These are phyloP conservation scores for Backusella psychrophila DNA, from an alignment of 192 early-diverging fungal species.

Conservation along the genomic window DNA sequence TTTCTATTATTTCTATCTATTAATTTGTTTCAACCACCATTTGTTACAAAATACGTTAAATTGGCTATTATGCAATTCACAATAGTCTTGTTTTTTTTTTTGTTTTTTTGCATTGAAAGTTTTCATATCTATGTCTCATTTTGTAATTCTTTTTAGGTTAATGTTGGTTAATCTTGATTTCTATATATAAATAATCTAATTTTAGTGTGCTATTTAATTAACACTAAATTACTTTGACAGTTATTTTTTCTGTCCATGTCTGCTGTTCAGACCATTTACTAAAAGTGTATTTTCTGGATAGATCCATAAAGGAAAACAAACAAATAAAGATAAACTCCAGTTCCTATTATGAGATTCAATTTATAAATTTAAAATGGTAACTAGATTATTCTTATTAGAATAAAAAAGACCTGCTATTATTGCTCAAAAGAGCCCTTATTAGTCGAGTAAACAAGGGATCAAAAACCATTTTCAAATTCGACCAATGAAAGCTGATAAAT, in stretches of 20 bases:
- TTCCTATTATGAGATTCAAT: slow-evolving; percentile 4
- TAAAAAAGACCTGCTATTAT: not conserved
- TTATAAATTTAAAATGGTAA: not conserved
- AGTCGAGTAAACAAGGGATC: not conserved
- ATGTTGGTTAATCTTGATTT: not conserved
- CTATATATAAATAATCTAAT: not conserved
- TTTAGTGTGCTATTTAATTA: not conserved
- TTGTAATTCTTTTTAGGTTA: not conserved
- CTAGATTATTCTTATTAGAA: not conserved
- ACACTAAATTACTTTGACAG: not conserved
- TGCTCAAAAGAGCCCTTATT: not conserved
- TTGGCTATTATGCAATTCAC: not conserved
- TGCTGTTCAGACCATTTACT: not conserved
- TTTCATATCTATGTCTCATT: not conserved
- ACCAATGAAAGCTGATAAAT: not conserved
- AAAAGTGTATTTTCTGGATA: not conserved
- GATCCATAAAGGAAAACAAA: not conserved
- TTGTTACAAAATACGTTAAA: not conserved
- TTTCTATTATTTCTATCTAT: not conserved
- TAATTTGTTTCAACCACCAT: not conserved
- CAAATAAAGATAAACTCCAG: not conserved
- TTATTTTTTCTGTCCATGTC: not conserved
- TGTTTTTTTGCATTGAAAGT: not conserved
- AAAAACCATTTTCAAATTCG: not conserved
- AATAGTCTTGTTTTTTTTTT: not conserved